Percentiles rank a stretch among this genome's conserved stretches.
phyloP scores from a whole-genome alignment of 1,284 basidiomycete genomes.

The Phlebopus sp. region DNA sequence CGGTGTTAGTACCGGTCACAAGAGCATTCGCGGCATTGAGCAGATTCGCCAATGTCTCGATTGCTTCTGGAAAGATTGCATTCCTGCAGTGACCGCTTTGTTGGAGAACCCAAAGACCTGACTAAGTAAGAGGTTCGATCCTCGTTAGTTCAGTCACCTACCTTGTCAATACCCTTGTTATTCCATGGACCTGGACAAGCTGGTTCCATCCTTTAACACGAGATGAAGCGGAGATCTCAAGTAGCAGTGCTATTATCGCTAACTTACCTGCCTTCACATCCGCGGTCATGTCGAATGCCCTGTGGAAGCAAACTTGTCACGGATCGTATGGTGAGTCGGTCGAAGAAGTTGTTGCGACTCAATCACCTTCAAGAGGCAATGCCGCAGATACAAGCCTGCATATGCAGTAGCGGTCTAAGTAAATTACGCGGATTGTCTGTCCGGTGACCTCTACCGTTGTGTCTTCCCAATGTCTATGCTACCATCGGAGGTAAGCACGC shows the following conservation, averaged over 20 bases:
- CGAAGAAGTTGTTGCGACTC: not conserved
- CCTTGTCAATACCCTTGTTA: constrained; percentile 78
- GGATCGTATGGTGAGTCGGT: not conserved
- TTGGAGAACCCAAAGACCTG: constrained; percentile 5
- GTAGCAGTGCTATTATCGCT: not conserved
- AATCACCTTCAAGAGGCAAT: constrained; percentile 58
- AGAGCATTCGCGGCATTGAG: constrained; percentile 29
- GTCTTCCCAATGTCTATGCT: constrained; percentile 56
- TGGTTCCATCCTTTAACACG: constrained; percentile 47
- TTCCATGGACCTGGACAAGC: constrained; percentile 54
- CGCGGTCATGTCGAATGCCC: constrained; percentile 75
- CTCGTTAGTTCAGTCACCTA: constrained; percentile 21
- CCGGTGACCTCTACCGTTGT: constrained; percentile 39
- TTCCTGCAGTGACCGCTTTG: constrained; percentile 50
- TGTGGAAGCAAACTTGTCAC: constrained; percentile 72
- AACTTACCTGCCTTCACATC: constrained; percentile 51
- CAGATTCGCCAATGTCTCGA: constrained; percentile 45
- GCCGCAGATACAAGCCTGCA: constrained; percentile 58
- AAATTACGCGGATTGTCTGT: not conserved
- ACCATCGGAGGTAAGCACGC: constrained; percentile 58
- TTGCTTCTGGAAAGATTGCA: constrained; percentile 35
- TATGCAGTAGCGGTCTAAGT: constrained; percentile 6
- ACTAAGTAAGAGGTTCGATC: not conserved
- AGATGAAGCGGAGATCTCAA: not conserved
- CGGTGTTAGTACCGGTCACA: constrained; percentile 20